Evolutionary conservation across 2,329 filamentous ascomycete species (phyloP).

Genomic region (Metarhizium sp.): DNA sequence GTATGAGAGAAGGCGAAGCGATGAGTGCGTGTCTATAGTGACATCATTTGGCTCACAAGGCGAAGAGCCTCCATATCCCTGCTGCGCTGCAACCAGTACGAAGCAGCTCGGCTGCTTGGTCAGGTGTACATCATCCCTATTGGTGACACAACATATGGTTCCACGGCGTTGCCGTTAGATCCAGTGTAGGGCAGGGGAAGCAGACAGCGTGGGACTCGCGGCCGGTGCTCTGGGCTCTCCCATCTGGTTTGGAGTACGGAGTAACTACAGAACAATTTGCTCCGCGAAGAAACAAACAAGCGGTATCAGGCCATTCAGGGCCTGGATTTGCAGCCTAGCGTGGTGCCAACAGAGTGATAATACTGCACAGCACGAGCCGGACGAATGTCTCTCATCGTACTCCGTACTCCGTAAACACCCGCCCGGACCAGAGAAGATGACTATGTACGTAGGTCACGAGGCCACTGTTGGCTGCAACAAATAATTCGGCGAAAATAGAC

Average conservation of each 20-base stretch:
- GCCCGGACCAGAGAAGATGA: not conserved
- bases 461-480: not conserved
- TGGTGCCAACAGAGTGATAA: too few species aligned
- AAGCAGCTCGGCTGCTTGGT: not conserved
- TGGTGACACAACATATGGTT: not conserved
- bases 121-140: not conserved
- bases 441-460: not conserved
- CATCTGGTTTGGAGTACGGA: not conserved
- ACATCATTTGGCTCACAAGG: not conserved
- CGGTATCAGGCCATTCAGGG: too few species aligned
- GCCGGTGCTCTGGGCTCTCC: too few species aligned
- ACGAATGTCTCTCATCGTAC: not conserved
- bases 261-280: not conserved
- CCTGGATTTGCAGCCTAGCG: too few species aligned
- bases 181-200: not conserved
- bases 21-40: not conserved
- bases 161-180: constrained; percentile 1
- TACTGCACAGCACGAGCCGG: not conserved
- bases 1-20: not conserved
- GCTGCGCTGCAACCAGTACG: not conserved
- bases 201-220: not conserved
- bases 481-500: not conserved
- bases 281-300: too few species aligned
- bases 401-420: not conserved
- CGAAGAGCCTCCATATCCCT: not conserved